These are phyloP conservation scores for Chimonanthus praecox DNA, from an alignment of 164 flowering plant species.

Conservation along the genomic window DNA sequence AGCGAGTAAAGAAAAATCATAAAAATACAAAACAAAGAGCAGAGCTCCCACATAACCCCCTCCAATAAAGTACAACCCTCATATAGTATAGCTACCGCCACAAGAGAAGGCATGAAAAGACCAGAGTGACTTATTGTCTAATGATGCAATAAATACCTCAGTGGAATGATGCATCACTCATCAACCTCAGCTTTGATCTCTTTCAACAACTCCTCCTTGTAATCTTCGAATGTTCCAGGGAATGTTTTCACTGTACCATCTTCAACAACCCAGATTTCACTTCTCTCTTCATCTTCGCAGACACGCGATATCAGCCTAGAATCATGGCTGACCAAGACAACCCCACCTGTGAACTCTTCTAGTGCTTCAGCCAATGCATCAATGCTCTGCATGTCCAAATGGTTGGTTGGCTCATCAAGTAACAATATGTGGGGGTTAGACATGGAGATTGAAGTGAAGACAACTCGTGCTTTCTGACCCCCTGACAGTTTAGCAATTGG, in stretches of 20 bases:
- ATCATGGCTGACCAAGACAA: conserved; percentile 79
- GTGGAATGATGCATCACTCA: conserved; percentile 26
- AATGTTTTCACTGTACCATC: conserved; percentile 52
- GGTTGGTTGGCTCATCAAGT: conserved; percentile 28
- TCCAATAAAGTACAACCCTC: too few species aligned
- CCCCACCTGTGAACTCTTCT: conserved; percentile 78
- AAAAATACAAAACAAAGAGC: too few species aligned
- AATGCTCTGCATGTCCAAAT: conserved; percentile 84
- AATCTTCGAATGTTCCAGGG: conserved; percentile 66
- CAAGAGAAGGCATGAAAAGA: too few species aligned
- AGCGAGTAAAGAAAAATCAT: too few species aligned
- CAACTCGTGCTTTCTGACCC: conserved; percentile 75
- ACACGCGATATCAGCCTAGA: conserved; percentile 77
- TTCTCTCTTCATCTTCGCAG: conserved; percentile 72
- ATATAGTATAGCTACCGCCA: too few species aligned
- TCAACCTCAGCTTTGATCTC: conserved; percentile 76
- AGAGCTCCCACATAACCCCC: too few species aligned
- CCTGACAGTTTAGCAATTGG: conserved; percentile 80
- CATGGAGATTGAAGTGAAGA: conserved; percentile 83
- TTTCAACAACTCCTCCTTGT: conserved; percentile 64
- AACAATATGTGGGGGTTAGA: conserved; percentile 72
- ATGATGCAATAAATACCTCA: background rate
- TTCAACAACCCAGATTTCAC: conserved; percentile 73
- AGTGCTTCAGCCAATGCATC: conserved; percentile 82
- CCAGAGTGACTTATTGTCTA: too few species aligned